phyloP scores from a whole-genome alignment of 2,329 filamentous ascomycete genomes.

The Epichloe coenophiala region DNA sequence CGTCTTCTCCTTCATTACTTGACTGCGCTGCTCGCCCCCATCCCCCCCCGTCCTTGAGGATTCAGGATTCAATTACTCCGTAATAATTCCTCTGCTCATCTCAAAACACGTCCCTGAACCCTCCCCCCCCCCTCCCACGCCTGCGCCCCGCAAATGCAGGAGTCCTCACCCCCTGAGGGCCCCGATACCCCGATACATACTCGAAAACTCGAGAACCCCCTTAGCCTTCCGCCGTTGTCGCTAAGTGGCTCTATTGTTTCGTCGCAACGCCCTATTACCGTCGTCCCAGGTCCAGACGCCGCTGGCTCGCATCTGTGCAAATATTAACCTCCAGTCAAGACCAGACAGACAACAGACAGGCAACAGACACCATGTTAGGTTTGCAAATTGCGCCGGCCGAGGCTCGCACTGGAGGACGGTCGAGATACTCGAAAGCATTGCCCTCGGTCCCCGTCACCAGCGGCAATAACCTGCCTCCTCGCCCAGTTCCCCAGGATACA shows the following conservation, averaged over 20 bases:
- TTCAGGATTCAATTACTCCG: too few species aligned
- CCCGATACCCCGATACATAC: too few species aligned
- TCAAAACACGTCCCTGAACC: not conserved
- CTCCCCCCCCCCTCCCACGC: not conserved
- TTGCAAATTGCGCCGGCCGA: not conserved
- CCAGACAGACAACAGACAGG: not conserved
- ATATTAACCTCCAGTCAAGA: too few species aligned
- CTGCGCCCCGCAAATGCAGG: too few species aligned
- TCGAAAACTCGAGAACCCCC: conserved; percentile 22
- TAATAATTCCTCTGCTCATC: not conserved
- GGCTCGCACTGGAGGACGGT: conserved; percentile 26
- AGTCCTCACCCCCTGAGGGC: too few species aligned
- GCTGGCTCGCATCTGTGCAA: not conserved
- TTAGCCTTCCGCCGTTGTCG: not conserved
- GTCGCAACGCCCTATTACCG: not conserved
- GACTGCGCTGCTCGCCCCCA: not conserved
- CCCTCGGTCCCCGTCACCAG: conserved; percentile 30
- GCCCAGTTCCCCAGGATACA: conserved; percentile 12
- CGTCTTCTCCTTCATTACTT: not conserved
- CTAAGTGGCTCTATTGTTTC: not conserved
- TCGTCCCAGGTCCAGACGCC: not conserved
- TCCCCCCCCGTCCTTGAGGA: not conserved
- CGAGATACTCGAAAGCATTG: conserved; percentile 46
- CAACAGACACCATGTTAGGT: conserved; percentile 2
- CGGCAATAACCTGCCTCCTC: conserved; percentile 8